Percentiles rank a stretch among this genome's conserved stretches.
Conservation (phyloP, 495 filamentous ascomycete species). For the Cenococcum geophilum region DNA sequence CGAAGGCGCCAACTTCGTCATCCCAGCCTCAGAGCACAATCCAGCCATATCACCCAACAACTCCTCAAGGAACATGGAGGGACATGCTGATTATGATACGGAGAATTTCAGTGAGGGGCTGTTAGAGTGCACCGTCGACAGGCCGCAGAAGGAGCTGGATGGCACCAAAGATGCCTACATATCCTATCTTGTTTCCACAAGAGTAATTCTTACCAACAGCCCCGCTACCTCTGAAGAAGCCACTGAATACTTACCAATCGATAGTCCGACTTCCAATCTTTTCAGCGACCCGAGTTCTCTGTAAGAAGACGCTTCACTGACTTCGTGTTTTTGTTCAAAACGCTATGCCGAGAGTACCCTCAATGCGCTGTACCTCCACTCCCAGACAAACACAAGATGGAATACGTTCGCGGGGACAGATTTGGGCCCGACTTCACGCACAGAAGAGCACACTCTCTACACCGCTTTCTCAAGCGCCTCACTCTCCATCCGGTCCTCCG, state of each 20-base stretch:
- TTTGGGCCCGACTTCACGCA: slow-evolving; percentile 93
- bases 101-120: slow-evolving; percentile 51
- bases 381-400: slow-evolving; percentile 98
- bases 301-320: slow-evolving; percentile 93
- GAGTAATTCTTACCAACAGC: slow-evolving; percentile 51
- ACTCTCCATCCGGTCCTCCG: slow-evolving; percentile 85
- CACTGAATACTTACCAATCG: neutral
- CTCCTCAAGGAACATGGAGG: neutral
- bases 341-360: slow-evolving; percentile 76
- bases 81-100: slow-evolving; percentile 1
- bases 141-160: slow-evolving; percentile 86
- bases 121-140: slow-evolving; percentile 74
- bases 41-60: too few species aligned
- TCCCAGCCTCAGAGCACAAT: too few species aligned
- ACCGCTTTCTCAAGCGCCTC: slow-evolving; percentile 83
- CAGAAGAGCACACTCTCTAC: slow-evolving; percentile 79
- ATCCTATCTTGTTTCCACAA: slow-evolving; percentile 86
- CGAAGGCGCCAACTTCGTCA: too few species aligned
- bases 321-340: slow-evolving; percentile 94
- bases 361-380: slow-evolving; percentile 88
- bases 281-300: slow-evolving; percentile 66
- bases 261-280: slow-evolving; percentile 88
- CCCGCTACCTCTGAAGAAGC: neutral
- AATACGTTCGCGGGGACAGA: slow-evolving; percentile 91
- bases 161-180: slow-evolving; percentile 97